These are phyloP conservation scores for Parasitella parasitica DNA, from an alignment of 371 early-diverging fungal genomes.

Conservation along the genomic window DNA sequence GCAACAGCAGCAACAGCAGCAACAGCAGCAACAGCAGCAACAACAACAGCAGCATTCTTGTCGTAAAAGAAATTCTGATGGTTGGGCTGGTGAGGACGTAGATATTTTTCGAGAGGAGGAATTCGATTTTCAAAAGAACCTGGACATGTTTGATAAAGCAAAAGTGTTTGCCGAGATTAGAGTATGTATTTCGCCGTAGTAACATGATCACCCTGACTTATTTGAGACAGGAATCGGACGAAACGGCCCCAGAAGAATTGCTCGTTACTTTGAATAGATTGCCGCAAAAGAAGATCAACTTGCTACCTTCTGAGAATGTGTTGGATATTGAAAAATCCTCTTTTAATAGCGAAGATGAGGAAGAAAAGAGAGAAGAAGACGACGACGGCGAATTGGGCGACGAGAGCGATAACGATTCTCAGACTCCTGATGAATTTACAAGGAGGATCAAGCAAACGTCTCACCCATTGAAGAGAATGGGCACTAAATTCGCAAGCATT, in stretches of 20 bases:
- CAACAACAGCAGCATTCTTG: neutral
- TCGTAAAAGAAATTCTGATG: conserved; percentile 18
- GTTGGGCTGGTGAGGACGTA: conserved; percentile 63
- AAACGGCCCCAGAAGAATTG: conserved; percentile 68
- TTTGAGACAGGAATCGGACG: conserved; percentile 57
- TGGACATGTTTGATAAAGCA: conserved; percentile 78
- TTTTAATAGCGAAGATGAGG: neutral
- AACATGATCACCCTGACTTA: neutral
- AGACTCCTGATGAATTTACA: conserved; percentile 25
- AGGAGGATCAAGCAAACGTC: neutral
- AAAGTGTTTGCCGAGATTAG: conserved; percentile 81
- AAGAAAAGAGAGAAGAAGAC: conserved; percentile 37
- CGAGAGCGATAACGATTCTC: conserved; percentile 41
- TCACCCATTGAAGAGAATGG: neutral
- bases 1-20: neutral
- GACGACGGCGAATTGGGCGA: conserved; percentile 41
- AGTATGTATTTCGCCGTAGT: conserved; percentile 20
- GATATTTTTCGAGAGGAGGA: conserved; percentile 63
- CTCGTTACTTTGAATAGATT: conserved; percentile 68
- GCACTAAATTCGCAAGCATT: neutral
- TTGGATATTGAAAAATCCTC: conserved; percentile 33
- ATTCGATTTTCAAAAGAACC: conserved; percentile 82
- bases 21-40: conserved; percentile 1
- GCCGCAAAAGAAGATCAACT: conserved; percentile 37
- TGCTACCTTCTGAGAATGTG: conserved; percentile 61